Percentiles rank a stretch among this genome's conserved stretches.
phyloP scores from a whole-genome alignment of 768 basidiomycete genomes.

The Ramaria sp. region DNA sequence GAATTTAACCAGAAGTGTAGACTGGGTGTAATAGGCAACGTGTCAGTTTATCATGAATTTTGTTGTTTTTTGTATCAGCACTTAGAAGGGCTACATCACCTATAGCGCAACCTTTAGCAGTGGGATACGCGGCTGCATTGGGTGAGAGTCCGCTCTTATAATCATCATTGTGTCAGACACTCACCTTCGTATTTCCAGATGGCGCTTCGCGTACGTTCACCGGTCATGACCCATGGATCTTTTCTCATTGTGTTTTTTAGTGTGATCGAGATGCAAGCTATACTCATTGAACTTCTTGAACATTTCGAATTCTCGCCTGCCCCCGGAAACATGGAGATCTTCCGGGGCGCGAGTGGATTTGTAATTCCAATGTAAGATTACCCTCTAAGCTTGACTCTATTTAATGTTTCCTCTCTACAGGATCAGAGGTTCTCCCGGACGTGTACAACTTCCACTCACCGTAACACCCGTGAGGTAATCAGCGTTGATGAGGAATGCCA shows the following conservation, averaged over 20 bases:
- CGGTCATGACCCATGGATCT: not conserved
- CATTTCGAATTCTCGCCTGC: conserved; percentile 26
- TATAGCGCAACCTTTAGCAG: not conserved
- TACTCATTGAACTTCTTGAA: conserved; percentile 26
- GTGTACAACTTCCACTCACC: not conserved
- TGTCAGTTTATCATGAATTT: conserved; percentile 4
- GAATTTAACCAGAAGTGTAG: conserved; percentile 11
- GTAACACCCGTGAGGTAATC: not conserved
- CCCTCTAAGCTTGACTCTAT: not conserved
- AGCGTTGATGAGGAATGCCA: too few species aligned
- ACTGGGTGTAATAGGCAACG: conserved; percentile 14
- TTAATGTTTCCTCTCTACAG: not conserved
- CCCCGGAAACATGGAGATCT: conserved; percentile 19
- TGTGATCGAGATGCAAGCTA: conserved; percentile 25
- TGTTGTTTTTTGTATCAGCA: not conserved
- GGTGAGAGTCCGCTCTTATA: not conserved
- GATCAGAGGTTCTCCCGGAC: not conserved
- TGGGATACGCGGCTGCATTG: not conserved
- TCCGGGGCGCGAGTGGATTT: conserved; percentile 12
- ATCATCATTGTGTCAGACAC: not conserved
- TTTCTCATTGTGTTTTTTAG: conserved; percentile 4
- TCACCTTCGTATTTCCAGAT: not conserved
- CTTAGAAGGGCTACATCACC: conserved; percentile 8
- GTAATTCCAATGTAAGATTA: not conserved
- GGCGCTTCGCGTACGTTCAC: conserved; percentile 1